Evolutionary conservation across 371 early-diverging fungal species (phyloP).

Genomic region (Coemansia sp.): DNA sequence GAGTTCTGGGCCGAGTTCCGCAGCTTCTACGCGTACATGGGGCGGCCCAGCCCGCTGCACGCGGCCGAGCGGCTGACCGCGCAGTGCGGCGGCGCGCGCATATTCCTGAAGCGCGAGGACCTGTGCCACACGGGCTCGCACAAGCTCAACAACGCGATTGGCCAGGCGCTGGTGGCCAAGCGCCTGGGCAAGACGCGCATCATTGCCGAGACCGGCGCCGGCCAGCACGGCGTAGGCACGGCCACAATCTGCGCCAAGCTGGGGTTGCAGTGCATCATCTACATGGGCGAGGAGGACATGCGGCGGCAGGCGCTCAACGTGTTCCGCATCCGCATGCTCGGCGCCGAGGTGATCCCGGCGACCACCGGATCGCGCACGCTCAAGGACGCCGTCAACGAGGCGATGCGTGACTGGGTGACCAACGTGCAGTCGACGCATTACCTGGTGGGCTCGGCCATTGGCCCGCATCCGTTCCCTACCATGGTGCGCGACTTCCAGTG

Average conservation of each 20-base stretch:
- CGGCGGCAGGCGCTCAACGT: slow-evolving; percentile 94
- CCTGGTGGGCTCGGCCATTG: slow-evolving; percentile 94
- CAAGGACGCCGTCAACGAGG: slow-evolving; percentile 98
- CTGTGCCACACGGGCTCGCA: slow-evolving; percentile 98
- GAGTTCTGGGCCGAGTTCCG: slow-evolving; percentile 87
- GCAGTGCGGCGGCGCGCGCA: slow-evolving; percentile 76
- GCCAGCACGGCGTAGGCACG: slow-evolving; percentile 98
- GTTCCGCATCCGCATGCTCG: slow-evolving; percentile 92
- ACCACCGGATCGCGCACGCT: slow-evolving; percentile 72
- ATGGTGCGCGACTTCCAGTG: slow-evolving; percentile 97
- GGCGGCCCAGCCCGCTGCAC: slow-evolving; percentile 87
- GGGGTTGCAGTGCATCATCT: slow-evolving; percentile 90
- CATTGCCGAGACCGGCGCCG: slow-evolving; percentile 98
- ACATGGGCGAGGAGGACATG: slow-evolving; percentile 97
- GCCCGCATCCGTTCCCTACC: slow-evolving; percentile 92
- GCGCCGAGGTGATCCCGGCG: slow-evolving; percentile 90
- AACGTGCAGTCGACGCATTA: slow-evolving; percentile 93
- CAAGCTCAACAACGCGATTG: slow-evolving; percentile 97
- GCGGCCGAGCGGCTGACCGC: slow-evolving; percentile 82
- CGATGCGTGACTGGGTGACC: slow-evolving; percentile 98
- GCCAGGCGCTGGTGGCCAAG: slow-evolving; percentile 90
- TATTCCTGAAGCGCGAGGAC: slow-evolving; percentile 98
- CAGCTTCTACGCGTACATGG: slow-evolving; percentile 87
- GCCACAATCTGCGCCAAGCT: slow-evolving; percentile 98
- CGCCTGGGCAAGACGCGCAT: slow-evolving; percentile 94